phyloP scores from a whole-genome alignment of 768 basidiomycete genomes.

The Podaxis sp. region DNA sequence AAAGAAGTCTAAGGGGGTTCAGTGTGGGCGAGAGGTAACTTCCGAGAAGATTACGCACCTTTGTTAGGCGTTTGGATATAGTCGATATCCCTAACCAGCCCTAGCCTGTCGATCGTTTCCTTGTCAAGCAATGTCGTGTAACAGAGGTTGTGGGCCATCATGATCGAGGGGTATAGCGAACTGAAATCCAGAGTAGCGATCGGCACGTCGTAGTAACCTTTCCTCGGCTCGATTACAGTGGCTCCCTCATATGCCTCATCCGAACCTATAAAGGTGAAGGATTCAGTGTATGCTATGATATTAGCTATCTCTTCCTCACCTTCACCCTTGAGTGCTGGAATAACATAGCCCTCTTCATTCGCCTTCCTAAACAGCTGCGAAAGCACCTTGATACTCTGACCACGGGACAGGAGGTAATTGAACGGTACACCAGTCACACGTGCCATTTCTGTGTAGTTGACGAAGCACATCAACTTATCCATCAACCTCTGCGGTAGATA shows the following conservation, averaged over 20 bases:
- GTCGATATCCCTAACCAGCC: constrained; percentile 79
- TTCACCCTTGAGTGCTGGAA: constrained; percentile 83
- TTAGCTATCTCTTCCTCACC: constrained; percentile 36
- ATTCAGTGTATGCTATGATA: constrained; percentile 3
- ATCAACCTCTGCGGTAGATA: constrained; percentile 94
- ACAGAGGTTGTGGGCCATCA: constrained; percentile 99
- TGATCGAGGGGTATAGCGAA: constrained; percentile 97
- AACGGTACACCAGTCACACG: constrained; percentile 99
- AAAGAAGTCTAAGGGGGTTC: constrained; percentile 66
- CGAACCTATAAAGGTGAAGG: constrained; percentile 41
- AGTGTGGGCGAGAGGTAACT: not conserved
- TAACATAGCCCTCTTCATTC: constrained; percentile 84
- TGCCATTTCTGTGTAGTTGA: constrained; percentile 99
- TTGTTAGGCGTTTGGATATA: constrained; percentile 96
- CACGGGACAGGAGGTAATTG: constrained; percentile 89
- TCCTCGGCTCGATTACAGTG: constrained; percentile 95
- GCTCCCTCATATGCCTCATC: constrained; percentile 99
- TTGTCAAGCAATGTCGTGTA: constrained; percentile 95
- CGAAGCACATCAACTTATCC: constrained; percentile 98
- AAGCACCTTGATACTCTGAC: constrained; percentile 98
- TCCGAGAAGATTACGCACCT: constrained; percentile 42
- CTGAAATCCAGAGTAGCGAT: constrained; percentile 99
- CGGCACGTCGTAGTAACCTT: constrained; percentile 93
- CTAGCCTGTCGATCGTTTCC: constrained; percentile 68
- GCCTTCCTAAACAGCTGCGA: constrained; percentile 94